Base-by-base conservation (phyloP, 164 flowering plant genomes). In the Piper longum region DNA sequence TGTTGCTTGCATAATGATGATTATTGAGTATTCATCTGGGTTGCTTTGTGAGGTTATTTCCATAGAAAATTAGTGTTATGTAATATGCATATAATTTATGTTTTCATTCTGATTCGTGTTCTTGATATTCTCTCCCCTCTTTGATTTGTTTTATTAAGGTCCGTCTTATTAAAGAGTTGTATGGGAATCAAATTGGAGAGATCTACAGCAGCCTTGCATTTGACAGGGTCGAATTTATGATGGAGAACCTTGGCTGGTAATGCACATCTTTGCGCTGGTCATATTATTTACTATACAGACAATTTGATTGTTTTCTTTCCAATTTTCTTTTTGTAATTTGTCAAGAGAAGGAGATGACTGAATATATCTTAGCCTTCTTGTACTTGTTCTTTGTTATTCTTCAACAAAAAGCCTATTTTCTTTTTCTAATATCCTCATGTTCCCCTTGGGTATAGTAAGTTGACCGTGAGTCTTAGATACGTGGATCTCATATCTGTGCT, bases 171-270 rank as follows among this genome's bases (percentile, higher is more conserved):
- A 86, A 85, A 77, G 99, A 95, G 73, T 70, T 95, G 73, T 91
- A 89, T 76, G 95, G 89, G 54, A 79, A 86, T 72, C 91, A 86
- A 71, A 82, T 95, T 26, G 76, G 78, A 71, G 97, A 91, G 73
- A 80, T 91, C 59, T 95, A 89, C 76, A 85, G 82, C 68, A 95
- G 96, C 79, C 91, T 95, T 65, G 87, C 91, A 1, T 87, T 76
- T 73, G 83, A 86, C 72, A 77, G 86, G 79, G 69, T 91, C 64
- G 96, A 91, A 70, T 91, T 95, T 79, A 79, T 76, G 43, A 59
- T 91, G 26, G 85, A 86, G 61, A 85, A 83, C 72, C 74, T 67
- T 78, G 84, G 86, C 57, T 87, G 95, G 97, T 90, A 72, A 56
- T 48, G 14, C 52, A 9, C 52, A 44, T 44, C 11, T 2, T 44